Evolutionary conservation across 139 green algal genomes (phyloP).

Genomic region (Chlamydomonas schloesseri): DNA sequence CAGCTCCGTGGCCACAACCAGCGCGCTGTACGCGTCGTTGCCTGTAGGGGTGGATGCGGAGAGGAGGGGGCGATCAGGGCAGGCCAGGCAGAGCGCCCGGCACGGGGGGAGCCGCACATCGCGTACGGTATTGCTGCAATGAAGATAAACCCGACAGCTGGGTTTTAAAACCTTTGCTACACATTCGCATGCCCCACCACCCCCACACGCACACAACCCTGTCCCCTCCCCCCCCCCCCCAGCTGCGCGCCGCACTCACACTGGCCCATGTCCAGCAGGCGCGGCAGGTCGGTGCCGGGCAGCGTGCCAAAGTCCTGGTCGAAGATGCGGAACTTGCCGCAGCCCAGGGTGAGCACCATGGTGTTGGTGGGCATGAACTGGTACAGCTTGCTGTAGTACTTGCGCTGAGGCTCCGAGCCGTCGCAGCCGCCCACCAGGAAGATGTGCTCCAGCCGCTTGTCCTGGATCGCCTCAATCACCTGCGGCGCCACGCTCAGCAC

Average conservation of each 20-base stretch:
- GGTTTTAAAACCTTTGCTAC: too few relatives aligned
- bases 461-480: conserved; percentile 67
- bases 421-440: conserved; percentile 74
- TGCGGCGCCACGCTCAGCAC: conserved; percentile 61
- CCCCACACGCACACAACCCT: not conserved
- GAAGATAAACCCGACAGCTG: too few relatives aligned
- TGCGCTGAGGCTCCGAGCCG: conserved; percentile 68
- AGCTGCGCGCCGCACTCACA: conserved; percentile 43
- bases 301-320: conserved; percentile 75
- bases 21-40: conserved; percentile 68
- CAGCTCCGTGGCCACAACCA: conserved; percentile 78
- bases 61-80: not conserved
- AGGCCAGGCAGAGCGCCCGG: not conserved
- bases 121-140: too few relatives aligned
- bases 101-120: too few relatives aligned
- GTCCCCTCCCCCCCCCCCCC: not conserved
- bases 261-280: conserved; percentile 88
- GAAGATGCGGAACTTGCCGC: conserved; percentile 83
- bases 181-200: too few relatives aligned
- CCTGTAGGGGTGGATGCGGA: conserved; percentile 40
- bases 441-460: conserved; percentile 65
- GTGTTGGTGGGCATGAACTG: conserved; percentile 53
- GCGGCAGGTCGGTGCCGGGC: conserved; percentile 68
- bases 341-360: conserved; percentile 78
- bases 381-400: conserved; percentile 59